phyloP scores from a whole-genome alignment of 2,329 filamentous ascomycete genomes.

The Ceratocystis smalleyi region DNA sequence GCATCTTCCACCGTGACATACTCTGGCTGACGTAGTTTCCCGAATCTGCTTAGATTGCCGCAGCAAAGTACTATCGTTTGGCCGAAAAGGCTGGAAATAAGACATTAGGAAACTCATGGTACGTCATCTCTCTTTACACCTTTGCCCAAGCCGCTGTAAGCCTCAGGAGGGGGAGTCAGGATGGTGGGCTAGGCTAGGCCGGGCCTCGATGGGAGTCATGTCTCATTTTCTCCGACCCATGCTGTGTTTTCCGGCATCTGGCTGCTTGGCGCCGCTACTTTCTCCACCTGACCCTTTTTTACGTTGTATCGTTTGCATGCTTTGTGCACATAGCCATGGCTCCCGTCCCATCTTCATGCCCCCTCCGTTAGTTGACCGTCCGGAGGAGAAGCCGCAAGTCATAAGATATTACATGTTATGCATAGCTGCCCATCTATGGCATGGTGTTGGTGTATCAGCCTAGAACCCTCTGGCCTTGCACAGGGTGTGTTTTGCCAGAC shows the following conservation, averaged over 20 bases:
- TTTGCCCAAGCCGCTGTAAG: neutral
- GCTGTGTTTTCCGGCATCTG: neutral
- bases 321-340: neutral
- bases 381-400: neutral
- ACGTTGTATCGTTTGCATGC: neutral
- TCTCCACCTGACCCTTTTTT: neutral
- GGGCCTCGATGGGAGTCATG: neutral
- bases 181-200: too few relatives aligned
- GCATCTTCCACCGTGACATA: neutral
- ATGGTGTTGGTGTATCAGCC: neutral
- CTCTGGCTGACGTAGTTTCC: neutral
- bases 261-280: neutral
- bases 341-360: neutral
- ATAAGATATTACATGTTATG: neutral
- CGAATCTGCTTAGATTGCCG: constrained; percentile 40
- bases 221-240: neutral
- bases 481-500: neutral
- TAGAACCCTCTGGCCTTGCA: neutral
- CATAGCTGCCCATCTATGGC: constrained; percentile 11
- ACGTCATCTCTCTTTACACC: constrained; percentile 26
- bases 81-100: constrained; percentile 82
- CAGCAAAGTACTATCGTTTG: constrained; percentile 82
- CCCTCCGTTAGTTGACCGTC: neutral
- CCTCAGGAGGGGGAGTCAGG: neutral
- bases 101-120: constrained; percentile 90